phyloP scores from a whole-genome alignment of 805 yeast species.

The Candida xyloterini region DNA sequence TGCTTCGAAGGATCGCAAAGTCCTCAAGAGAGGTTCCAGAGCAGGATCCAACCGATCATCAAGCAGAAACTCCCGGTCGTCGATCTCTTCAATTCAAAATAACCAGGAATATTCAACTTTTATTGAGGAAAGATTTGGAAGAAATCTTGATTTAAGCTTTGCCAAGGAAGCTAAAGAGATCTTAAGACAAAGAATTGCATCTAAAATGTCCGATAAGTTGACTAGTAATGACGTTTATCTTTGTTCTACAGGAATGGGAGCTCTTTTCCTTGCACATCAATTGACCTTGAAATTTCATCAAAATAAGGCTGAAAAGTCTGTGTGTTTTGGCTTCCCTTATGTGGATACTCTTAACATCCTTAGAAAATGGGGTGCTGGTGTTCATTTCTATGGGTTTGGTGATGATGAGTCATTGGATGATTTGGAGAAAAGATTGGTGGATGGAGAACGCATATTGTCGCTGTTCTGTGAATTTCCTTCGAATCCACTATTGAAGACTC shows the following conservation, averaged over 20 bases:
- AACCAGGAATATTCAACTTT: slow-evolving; percentile 57
- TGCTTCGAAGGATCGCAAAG: slow-evolving; percentile 21
- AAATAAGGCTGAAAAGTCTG: slow-evolving; percentile 53
- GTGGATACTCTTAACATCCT: slow-evolving; percentile 87
- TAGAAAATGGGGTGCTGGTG: slow-evolving; percentile 89
- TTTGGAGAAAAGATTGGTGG: slow-evolving; percentile 56
- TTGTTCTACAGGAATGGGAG: slow-evolving; percentile 90
- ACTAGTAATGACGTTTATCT: slow-evolving; percentile 67
- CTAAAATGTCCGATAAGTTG: slow-evolving; percentile 43
- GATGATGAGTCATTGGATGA: slow-evolving; percentile 66
- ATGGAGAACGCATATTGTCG: slow-evolving; percentile 68
- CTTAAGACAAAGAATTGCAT: slow-evolving; percentile 71
- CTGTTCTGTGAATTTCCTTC: slow-evolving; percentile 93
- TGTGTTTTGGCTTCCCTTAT: slow-evolving; percentile 95
- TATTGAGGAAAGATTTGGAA: slow-evolving; percentile 87
- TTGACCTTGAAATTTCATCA: slow-evolving; percentile 20
- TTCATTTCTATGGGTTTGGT: slow-evolving; percentile 80
- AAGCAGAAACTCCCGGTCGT: slow-evolving; percentile 29
- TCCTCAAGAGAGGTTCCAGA: slow-evolving; percentile 3
- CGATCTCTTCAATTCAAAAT: slow-evolving; percentile 20
- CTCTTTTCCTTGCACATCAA: slow-evolving; percentile 80
- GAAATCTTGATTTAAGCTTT: slow-evolving; percentile 76
- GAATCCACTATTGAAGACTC: slow-evolving; percentile 86
- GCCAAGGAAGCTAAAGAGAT: slow-evolving; percentile 75
- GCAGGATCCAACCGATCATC: slow-evolving; percentile 17